Evolutionary conservation across 306 rosid species (phyloP).

Genomic region (Acmispon strigosus): DNA sequence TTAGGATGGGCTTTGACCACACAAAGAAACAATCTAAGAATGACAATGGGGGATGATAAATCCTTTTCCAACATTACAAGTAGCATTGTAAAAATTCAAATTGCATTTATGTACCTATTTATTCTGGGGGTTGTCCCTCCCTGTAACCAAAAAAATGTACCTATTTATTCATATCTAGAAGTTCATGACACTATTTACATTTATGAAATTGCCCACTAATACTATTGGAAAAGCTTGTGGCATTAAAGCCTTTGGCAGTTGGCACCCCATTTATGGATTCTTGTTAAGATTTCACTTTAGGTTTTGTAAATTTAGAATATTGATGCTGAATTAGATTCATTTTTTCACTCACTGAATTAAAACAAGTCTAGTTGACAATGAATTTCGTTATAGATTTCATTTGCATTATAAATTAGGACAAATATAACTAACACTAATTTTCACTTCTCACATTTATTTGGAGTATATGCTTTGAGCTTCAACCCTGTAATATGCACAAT

Average conservation of each 20-base stretch:
- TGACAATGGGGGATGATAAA: background rate
- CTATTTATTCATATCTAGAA: constrained; percentile 1
- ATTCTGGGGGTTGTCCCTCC: too few relatives aligned
- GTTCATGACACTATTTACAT: background rate
- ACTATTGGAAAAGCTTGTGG: background rate
- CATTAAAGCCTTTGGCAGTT: background rate
- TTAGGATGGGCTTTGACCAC: background rate
- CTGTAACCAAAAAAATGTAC: too few relatives aligned
- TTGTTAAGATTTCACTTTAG: background rate
- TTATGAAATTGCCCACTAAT: background rate
- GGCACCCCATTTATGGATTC: background rate
- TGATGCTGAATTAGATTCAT: background rate
- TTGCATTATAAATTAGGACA: too few relatives aligned
- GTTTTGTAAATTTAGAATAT: background rate
- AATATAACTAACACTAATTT: background rate
- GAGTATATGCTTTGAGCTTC: background rate
- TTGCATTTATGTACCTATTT: background rate
- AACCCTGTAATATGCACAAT: constrained; percentile 5
- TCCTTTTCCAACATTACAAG: constrained; percentile 9
- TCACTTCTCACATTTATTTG: background rate
- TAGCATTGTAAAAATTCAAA: background rate
- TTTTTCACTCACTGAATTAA: background rate
- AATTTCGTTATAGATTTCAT: too few relatives aligned
- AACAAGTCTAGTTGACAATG: too few relatives aligned
- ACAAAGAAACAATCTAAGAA: constrained; percentile 19